Base-by-base conservation (phyloP, 805 yeast genomes). In the Saccharomycopsis fibuligera region DNA sequence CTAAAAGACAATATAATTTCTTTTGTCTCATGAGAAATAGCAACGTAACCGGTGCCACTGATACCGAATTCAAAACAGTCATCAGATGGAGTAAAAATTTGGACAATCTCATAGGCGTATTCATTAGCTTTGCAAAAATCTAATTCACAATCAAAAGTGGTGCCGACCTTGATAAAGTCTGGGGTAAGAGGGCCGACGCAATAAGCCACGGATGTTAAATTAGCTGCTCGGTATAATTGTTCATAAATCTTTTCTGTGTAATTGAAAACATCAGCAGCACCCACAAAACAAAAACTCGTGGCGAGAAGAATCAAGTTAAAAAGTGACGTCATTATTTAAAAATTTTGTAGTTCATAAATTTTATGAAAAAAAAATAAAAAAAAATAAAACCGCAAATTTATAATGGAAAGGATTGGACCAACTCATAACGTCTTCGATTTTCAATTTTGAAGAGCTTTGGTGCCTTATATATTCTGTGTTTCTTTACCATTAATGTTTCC, bases 1-100 rank as follows among this genome's bases (percentile, higher is more conserved):
- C 88, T 71, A 55, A 79, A 81, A 0, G 69, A 75, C 37, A 81
- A 60, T 19, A 74, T 60, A 4, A 84, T 64, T 42, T 72, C 68
- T 39, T 68, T 59, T 19, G 61, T 58, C 2, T 55, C 54, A 51
- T 70, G 72, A 59, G 80, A 84, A 8, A 72, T 64, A 6, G 78
- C 76, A 22, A 77, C 67, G 56, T 64, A 72, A 0, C 85, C 86
- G 3, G 80, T 68, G 0, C 86, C 83, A 14, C 47, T 45, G 12
- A 38, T 40, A 14, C 46, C 40, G 3, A 22, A 10, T 5, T 36
- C 22, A 27, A 19, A 35, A 5, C 6, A 6, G 2, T 29, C 16
- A 9, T 30, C 30, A 10, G 22, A 39, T 16, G 52, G 49, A 16
- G 37, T 16, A 37, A 52, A 52, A 8, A 52, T 38, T 12, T 50